Evolutionary conservation across 2,329 filamentous ascomycete genomes (phyloP), one percentile per base, ranked within the genome.

Genomic region (Chrysosporium keratinophilum): DNA sequence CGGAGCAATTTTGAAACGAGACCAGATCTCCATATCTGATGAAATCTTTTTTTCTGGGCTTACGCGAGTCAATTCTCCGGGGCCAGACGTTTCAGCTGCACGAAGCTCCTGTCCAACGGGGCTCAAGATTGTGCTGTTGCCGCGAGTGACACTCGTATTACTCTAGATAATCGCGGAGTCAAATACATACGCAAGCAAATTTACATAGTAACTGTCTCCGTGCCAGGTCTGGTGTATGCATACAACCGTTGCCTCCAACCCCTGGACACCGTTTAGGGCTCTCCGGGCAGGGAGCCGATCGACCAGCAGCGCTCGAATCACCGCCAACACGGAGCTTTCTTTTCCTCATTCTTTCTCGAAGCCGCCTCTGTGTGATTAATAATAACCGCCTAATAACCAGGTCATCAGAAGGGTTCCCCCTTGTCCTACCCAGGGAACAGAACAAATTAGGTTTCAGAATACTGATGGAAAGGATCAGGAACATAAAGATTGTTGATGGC

Each of bases 401-500:
- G 31, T 28, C 31, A 47, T 28, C 45, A 47, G 23, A 47, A 35
- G 44, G 7, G 19, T 7, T 28, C 17, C 46, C n/a, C 46, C 47
- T 42, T 50, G 47, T 34, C 20, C 11, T 49, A 20, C 14, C 34
- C 47, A 50, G 37, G 47, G 47, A 50, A 42, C 35, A 50, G 37
- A 34, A 34, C 48, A 34, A 15, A 43, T 44, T 52, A 52, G 50
- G 50, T 52, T 52, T 52, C 50, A 52, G 50, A 46, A 45, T 33
- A 40, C 10, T 45, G 31, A 34, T 40, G 34, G 50, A 52, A 52
- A 41, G 42, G 42, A 20, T 34, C 39, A 42, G 31, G 39, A 34
- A 35, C 28, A 41, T 40, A 15, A 44, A 31, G 39, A 28, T 41
- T 17, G 23, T 28, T 28, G 23, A 28, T 7, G 7, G 23, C 7